Percentiles rank a stretch among this genome's conserved stretches.
phyloP scores from a whole-genome alignment of 139 green algal genomes.

The Eudorina sp. region DNA sequence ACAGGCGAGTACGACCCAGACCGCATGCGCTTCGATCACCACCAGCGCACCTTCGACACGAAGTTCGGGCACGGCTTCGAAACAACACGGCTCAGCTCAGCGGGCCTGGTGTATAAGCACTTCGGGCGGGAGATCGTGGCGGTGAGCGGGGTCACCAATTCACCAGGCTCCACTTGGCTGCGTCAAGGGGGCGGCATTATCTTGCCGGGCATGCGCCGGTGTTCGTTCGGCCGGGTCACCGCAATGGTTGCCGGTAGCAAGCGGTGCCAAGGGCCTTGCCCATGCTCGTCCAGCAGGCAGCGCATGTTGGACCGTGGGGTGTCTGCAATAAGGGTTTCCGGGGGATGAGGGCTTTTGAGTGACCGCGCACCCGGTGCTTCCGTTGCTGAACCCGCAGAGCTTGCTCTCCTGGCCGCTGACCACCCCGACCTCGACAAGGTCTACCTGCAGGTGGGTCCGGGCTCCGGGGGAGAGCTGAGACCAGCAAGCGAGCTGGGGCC shows the following conservation, averaged over 20 bases:
- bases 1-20: constrained; percentile 81
- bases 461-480: not conserved
- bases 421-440: constrained; percentile 83
- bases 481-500: no score
- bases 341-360: not conserved
- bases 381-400: not conserved
- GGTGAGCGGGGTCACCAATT: not conserved
- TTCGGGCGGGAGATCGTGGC: constrained; percentile 84
- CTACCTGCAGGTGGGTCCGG: constrained; percentile 65
- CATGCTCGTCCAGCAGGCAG: no score
- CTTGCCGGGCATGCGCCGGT: no score
- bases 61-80: constrained; percentile 81
- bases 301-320: no score
- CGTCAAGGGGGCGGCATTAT: no score
- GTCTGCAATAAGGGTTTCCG: no score
- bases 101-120: constrained; percentile 85
- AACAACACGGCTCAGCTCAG: constrained; percentile 73
- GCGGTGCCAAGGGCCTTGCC: no score
- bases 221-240: no score
- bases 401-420: constrained; percentile 65
- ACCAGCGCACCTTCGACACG: constrained; percentile 89
- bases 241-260: no score
- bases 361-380: not conserved
- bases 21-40: constrained; percentile 90
- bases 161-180: no score